Conservation (phyloP, 2,329 filamentous ascomycete species). For the Aureobasidium sp. region DNA sequence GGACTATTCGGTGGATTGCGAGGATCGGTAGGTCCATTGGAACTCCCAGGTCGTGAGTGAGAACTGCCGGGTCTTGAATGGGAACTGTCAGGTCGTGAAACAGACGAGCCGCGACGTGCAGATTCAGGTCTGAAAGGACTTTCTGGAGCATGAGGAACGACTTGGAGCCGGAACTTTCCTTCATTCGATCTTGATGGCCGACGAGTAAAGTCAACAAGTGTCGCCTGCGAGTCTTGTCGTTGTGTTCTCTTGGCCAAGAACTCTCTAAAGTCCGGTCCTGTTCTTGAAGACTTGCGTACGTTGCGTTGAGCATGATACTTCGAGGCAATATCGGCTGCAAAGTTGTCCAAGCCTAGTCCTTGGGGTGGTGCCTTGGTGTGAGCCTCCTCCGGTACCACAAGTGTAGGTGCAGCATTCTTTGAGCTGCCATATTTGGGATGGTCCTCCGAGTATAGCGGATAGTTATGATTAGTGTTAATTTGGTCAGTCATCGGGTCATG, state of each 20-base stretch:
- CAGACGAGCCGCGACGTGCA: neutral
- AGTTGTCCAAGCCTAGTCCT: slow-evolving; percentile 12
- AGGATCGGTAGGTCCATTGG: neutral
- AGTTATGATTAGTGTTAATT: slow-evolving; percentile 7
- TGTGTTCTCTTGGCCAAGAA: neutral
- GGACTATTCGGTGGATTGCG: neutral
- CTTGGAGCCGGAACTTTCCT: neutral
- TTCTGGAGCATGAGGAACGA: neutral
- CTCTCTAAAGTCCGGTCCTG: slow-evolving; percentile 9
- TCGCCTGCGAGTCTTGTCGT: slow-evolving; percentile 14
- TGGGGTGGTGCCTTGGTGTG: slow-evolving; percentile 2
- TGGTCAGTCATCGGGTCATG: slow-evolving; percentile 13
- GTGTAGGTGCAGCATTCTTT: neutral
- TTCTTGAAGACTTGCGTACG: neutral
- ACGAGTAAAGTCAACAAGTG: slow-evolving; percentile 9
- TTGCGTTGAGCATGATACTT: neutral
- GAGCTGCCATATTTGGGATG: slow-evolving; percentile 15
- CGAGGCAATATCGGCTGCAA: slow-evolving; percentile 3
- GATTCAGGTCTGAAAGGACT: neutral
- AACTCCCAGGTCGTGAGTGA: slow-evolving; percentile 2
- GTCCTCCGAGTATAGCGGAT: slow-evolving; percentile 16
- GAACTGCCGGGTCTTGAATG: neutral
- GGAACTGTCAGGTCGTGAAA: neutral
- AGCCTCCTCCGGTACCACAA: slow-evolving; percentile 3
- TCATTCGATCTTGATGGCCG: slow-evolving; percentile 11